A percentile compares a stretch with the other conserved stretches of the same genome.
These are phyloP conservation scores for Alternaria panax DNA, from an alignment of 2,329 filamentous ascomycete species.

Conservation along the genomic window DNA sequence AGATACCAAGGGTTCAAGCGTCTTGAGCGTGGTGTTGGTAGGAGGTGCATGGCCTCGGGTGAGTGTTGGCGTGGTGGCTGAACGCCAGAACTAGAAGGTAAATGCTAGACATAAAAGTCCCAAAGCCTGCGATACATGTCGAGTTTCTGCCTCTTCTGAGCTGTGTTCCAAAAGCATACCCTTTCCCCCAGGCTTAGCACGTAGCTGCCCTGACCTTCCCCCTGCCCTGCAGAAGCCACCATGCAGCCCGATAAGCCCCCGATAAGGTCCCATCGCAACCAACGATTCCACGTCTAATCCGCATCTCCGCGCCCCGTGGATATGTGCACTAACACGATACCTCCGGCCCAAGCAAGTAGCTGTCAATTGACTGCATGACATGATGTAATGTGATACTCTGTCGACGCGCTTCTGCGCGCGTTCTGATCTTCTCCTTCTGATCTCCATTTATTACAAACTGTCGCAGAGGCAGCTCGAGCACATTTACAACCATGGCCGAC, in stretches of 20 bases:
- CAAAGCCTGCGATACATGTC: not conserved
- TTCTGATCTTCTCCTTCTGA: not conserved
- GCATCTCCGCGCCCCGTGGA: constrained; percentile 51
- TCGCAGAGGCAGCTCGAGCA: not conserved
- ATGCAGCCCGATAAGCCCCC: constrained; percentile 5
- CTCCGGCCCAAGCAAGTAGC: not conserved
- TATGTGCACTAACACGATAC: constrained; percentile 31
- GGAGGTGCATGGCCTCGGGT: not conserved
- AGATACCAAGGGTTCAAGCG: not conserved
- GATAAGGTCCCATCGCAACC: constrained; percentile 16
- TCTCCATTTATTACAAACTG: not conserved
- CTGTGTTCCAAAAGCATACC: not conserved
- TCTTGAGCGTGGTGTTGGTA: not conserved
- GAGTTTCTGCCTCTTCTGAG: not conserved
- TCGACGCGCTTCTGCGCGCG: constrained; percentile 21
- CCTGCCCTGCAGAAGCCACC: constrained; percentile 8
- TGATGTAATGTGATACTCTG: constrained; percentile 31
- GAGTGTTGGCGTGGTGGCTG: not conserved
- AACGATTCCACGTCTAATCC: constrained; percentile 8
- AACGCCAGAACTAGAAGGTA: not conserved
- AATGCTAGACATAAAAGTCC: not conserved
- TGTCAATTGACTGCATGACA: constrained; percentile 47
- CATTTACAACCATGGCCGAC: not conserved
- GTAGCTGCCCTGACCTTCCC: not conserved
- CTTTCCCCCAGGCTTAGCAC: not conserved